phyloP scores from a whole-genome alignment of 1,284 basidiomycete species.

The Ustilago tritici region DNA sequence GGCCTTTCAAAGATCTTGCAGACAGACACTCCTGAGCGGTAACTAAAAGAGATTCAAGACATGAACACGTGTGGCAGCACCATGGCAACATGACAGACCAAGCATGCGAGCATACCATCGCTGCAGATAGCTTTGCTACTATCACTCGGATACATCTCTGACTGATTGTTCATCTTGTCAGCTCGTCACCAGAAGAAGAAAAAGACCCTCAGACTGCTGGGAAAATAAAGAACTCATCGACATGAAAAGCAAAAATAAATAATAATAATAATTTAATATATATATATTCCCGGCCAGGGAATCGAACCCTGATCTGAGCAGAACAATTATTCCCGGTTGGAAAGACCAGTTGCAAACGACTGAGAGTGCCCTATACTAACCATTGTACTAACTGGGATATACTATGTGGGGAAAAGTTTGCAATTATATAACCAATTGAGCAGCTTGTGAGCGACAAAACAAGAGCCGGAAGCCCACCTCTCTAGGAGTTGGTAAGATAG shows the following conservation, averaged over 20 bases:
- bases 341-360: not conserved
- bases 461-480: too few relatives aligned
- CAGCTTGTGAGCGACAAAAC: too few relatives aligned
- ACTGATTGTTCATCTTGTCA: too few relatives aligned
- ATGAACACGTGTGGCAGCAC: not conserved
- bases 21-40: not conserved
- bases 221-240: not conserved
- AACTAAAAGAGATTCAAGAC: not conserved
- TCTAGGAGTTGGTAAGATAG: too few relatives aligned
- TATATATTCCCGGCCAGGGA: constrained; percentile 52
- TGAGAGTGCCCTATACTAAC: constrained; percentile 51
- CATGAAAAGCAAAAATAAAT: constrained; percentile 3
- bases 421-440: too few relatives aligned
- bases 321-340: not conserved
- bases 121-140: too few relatives aligned
- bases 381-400: constrained; percentile 47
- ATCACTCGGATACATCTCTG: too few relatives aligned
- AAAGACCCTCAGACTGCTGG: not conserved
- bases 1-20: not conserved
- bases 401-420: not conserved
- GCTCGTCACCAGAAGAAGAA: not conserved
- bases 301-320: constrained; percentile 57
- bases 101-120: not conserved
- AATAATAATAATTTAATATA: too few relatives aligned
- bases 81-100: not conserved